A percentile compares a stretch with the other conserved stretches of the same genome.
Conservation (phyloP, 2,329 filamentous ascomycete species). For the Exophiala bonariae region DNA sequence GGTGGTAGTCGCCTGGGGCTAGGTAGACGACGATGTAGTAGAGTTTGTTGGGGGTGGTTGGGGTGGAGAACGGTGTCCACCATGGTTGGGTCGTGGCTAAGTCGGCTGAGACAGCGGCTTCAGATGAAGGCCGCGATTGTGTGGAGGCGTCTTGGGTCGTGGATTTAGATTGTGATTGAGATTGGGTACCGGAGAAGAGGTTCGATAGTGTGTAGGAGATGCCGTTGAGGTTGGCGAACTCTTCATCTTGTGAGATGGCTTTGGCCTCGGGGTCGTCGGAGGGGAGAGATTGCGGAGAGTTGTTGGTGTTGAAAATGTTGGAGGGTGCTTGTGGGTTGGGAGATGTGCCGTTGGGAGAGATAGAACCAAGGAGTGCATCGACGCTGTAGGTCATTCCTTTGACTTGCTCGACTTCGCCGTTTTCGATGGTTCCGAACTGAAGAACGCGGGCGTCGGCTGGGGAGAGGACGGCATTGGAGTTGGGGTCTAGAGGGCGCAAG, state of each 20-base stretch:
- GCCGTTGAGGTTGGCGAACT: constrained; percentile 91
- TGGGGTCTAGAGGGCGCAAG: constrained; percentile 77
- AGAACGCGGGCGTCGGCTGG: constrained; percentile 89
- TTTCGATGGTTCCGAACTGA: constrained; percentile 87
- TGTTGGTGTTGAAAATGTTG: constrained; percentile 37
- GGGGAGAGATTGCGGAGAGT: constrained; percentile 33
- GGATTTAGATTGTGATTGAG: constrained; percentile 58
- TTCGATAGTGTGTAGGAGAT: constrained; percentile 92
- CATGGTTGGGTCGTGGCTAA: constrained; percentile 72
- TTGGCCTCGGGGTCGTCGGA: constrained; percentile 33
- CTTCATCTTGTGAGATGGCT: constrained; percentile 73
- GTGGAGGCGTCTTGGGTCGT: constrained; percentile 70
- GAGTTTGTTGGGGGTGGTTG: constrained; percentile 63
- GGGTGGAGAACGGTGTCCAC: constrained; percentile 66
- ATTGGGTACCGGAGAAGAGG: constrained; percentile 72
- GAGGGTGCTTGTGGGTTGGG: constrained; percentile 35
- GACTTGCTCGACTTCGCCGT: constrained; percentile 95
- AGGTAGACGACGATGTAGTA: constrained; percentile 97
- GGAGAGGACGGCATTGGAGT: constrained; percentile 76
- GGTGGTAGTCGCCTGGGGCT: constrained; percentile 95
- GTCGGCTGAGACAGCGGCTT: constrained; percentile 81
- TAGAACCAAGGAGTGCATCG: constrained; percentile 79
- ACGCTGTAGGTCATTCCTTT: constrained; percentile 98
- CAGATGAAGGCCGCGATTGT: constrained; percentile 65
- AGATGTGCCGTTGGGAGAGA: constrained; percentile 46